Evolutionary conservation across 1,284 basidiomycete species (phyloP).

Genomic region (Leucocoprinus gongylophorus): DNA sequence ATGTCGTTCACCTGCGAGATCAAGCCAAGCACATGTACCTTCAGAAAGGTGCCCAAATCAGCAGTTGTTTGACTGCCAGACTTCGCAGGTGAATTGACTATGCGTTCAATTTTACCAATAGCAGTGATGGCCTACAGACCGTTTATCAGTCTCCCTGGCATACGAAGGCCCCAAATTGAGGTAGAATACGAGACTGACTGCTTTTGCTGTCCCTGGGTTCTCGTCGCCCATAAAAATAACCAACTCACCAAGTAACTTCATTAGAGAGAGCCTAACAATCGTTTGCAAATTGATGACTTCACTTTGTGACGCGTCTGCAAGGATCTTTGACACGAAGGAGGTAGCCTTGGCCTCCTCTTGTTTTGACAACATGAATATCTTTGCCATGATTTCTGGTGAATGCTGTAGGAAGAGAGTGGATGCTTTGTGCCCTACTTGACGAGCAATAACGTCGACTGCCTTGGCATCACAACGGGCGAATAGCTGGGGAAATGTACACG

Average conservation of each 20-base stretch:
- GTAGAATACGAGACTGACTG: constrained; percentile 30
- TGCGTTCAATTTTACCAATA: constrained; percentile 49
- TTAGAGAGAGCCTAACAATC: constrained; percentile 58
- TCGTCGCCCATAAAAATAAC: constrained; percentile 71
- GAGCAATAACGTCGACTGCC: constrained; percentile 38
- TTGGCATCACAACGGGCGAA: constrained; percentile 57
- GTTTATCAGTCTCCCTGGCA: background rate
- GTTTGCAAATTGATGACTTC: constrained; percentile 41
- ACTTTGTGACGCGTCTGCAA: constrained; percentile 36
- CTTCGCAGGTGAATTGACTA: constrained; percentile 26
- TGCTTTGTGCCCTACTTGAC: constrained; percentile 38
- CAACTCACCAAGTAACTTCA: constrained; percentile 67
- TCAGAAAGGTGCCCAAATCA: constrained; percentile 56
- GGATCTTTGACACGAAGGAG: constrained; percentile 51
- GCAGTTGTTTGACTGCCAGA: constrained; percentile 21
- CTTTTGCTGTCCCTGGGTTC: constrained; percentile 35
- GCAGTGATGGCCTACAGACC: constrained; percentile 51
- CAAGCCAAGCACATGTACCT: constrained; percentile 73
- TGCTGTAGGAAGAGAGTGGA: constrained; percentile 57
- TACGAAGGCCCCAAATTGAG: background rate
- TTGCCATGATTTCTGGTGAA: constrained; percentile 61
- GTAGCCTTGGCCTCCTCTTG: constrained; percentile 50
- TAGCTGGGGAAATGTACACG: constrained; percentile 63
- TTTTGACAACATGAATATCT: constrained; percentile 59
- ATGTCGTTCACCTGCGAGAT: constrained; percentile 78